Base-by-base conservation (phyloP, 306 rosid genomes). In the Biancaea sappan region DNA sequence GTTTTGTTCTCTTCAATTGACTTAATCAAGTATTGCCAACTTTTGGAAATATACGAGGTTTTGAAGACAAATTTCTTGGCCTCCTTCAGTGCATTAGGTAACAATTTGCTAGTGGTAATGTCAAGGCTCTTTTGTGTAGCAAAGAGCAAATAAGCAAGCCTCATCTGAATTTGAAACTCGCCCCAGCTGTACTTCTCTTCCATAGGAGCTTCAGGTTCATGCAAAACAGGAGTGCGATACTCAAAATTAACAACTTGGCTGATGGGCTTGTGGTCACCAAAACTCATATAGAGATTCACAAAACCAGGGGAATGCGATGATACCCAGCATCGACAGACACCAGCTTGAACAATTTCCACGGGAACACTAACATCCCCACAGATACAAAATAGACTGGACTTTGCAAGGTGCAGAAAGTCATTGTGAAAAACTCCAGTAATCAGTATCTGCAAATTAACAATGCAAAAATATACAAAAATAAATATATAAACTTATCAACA, bases 181-280 rank as follows among this genome's bases (percentile, higher is more conserved):
- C 86, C 89, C 96, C 88, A 74, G 41, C 71, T 83, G 81, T 64
- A 16, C n/a, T 28, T 83, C 54, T 79, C 84, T 73, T 88, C 98
- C 44, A 62, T 22, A 34, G 86, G 72, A 79, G 79, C 66, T 38
- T 51, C 53, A 18, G 85, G 85, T 12, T 72, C 84, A 46, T 81
- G 88, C 77, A 76, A 68, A 60, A 79, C 37, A 71, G 93, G 81
- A 71, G 90, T 66, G 52, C 91, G 96, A 74, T 83, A 95, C 84
- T 90, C 97, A 53, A 95, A 92, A 85, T 75, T 82, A 75, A 90
- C 79, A 78, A 87, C 88, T 87, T 84, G 96, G 80, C 98, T 95
- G 34, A 95, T 87, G 43, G 99, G 98, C 78, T 86, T 90, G 40
- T 82, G 92, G 73, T 91, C 96, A 81, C 89, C 97, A 69, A 87